These are phyloP conservation scores for Fusarium sp. DNA, from an alignment of 2,329 filamentous ascomycete species.

Conservation along the genomic window DNA sequence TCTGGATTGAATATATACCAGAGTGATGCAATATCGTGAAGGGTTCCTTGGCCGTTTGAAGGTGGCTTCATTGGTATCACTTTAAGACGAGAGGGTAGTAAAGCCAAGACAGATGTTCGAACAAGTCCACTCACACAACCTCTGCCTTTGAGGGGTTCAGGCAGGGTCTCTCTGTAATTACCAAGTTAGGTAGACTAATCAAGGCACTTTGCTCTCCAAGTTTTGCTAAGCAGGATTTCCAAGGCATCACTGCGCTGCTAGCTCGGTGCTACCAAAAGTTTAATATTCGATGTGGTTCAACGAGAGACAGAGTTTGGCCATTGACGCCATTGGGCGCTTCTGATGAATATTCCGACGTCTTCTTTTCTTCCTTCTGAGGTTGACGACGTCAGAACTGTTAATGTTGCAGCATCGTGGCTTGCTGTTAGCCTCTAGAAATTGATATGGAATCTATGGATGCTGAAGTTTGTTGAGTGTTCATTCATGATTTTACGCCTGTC, in stretches of 20 bases:
- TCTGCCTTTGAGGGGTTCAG: slow-evolving; percentile 21
- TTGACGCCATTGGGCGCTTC: slow-evolving; percentile 39
- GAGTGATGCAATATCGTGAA: not conserved
- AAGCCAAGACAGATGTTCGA: slow-evolving; percentile 33
- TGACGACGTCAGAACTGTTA: slow-evolving; percentile 27
- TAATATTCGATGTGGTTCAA: slow-evolving; percentile 8
- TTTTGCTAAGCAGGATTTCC: slow-evolving; percentile 18
- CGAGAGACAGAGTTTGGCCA: slow-evolving; percentile 8
- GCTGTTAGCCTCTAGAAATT: slow-evolving; percentile 1
- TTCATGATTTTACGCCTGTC: not conserved
- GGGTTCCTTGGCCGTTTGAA: not conserved
- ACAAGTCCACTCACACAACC: slow-evolving; percentile 28
- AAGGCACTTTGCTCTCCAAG: not conserved
- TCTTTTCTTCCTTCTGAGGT: slow-evolving; percentile 15
- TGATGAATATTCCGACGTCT: slow-evolving; percentile 24
- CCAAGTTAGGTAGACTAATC: not conserved
- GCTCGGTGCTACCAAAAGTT: slow-evolving; percentile 21
- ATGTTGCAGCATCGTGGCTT: slow-evolving; percentile 23
- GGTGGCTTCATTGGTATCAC: not conserved
- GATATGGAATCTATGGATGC: slow-evolving; percentile 3
- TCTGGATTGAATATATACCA: not conserved
- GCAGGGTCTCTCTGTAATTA: slow-evolving; percentile 9
- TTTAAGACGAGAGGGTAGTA: slow-evolving; percentile 9
- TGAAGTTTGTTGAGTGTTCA: not conserved
- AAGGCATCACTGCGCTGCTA: slow-evolving; percentile 34